phyloP scores from a whole-genome alignment of 371 early-diverging fungal genomes.

The Rhizopus sp. region DNA sequence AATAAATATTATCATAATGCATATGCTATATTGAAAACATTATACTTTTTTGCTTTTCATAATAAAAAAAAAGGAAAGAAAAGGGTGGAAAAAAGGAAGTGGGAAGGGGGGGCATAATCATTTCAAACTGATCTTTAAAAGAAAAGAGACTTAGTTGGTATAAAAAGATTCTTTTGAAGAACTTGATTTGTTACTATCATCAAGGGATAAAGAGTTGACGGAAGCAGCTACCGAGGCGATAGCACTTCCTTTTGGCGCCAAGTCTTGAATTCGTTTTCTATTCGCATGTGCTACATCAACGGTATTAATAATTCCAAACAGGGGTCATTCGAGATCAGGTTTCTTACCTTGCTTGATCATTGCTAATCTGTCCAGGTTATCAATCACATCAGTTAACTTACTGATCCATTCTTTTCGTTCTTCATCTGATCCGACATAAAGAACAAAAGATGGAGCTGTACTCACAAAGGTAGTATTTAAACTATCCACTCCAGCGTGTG shows the following conservation, averaged over 20 bases:
- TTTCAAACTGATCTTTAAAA: background rate
- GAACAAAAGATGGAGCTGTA: conserved; percentile 31
- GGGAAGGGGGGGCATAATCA: too few species aligned
- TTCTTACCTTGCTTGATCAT: conserved; percentile 29
- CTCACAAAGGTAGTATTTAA: conserved; percentile 42
- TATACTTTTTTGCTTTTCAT: too few species aligned
- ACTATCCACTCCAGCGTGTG: conserved; percentile 43
- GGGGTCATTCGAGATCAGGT: background rate
- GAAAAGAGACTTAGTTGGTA: background rate
- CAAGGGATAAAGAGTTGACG: background rate
- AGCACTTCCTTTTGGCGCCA: background rate
- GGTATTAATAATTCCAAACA: background rate
- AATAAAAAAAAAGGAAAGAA: too few species aligned
- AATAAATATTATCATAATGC: too few species aligned
- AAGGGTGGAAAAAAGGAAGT: too few species aligned
- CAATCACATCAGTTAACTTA: conserved; percentile 30
- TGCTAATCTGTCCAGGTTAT: conserved; percentile 31
- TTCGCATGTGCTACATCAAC: background rate
- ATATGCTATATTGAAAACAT: too few species aligned
- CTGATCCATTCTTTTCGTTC: conserved; percentile 36
- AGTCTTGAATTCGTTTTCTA: background rate
- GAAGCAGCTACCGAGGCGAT: background rate
- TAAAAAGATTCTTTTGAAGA: background rate
- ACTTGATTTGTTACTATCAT: background rate
- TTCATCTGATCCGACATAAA: conserved; percentile 27